A percentile compares a stretch with the other conserved stretches of the same genome.
These are phyloP conservation scores for Hypoxylon rickii DNA, from an alignment of 495 filamentous ascomycete genomes.

Conservation along the genomic window DNA sequence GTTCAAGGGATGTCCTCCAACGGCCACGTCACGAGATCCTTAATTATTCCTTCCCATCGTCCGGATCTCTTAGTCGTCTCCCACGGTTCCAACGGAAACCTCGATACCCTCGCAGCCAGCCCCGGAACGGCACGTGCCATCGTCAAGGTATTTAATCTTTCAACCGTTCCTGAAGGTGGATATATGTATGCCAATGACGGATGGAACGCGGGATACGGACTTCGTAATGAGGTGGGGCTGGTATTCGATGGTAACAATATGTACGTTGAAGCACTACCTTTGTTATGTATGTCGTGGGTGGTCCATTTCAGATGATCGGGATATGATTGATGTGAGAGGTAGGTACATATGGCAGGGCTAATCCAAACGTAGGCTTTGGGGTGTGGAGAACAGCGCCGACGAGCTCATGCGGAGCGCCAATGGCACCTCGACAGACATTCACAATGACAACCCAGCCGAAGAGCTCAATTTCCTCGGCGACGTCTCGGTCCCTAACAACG, in stretches of 20 bases:
- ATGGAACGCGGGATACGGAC: constrained; percentile 68
- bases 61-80: constrained; percentile 62
- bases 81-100: constrained; percentile 63
- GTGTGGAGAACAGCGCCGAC: constrained; percentile 75
- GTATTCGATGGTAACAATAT: constrained; percentile 44
- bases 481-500: constrained; percentile 51
- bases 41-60: constrained; percentile 55
- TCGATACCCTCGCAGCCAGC: constrained; percentile 56
- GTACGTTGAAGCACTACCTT: constrained; percentile 12
- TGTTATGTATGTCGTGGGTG: too few species aligned
- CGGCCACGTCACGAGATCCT: constrained; percentile 67
- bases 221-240: constrained; percentile 73
- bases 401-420: constrained; percentile 53
- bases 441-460: constrained; percentile 73
- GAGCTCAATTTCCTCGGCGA: constrained; percentile 74
- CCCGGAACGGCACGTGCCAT: constrained; percentile 61
- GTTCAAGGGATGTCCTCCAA: constrained; percentile 62
- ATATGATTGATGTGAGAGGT: too few species aligned
- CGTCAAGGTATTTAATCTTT: constrained; percentile 68
- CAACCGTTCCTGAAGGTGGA: constrained; percentile 41
- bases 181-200: constrained; percentile 53
- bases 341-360: too few species aligned
- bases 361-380: constrained; percentile 59
- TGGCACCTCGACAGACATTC: constrained; percentile 58
- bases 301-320: too few species aligned